These are phyloP conservation scores for Nemania sp. DNA, from an alignment of 2,329 filamentous ascomycete genomes.

Conservation along the genomic window DNA sequence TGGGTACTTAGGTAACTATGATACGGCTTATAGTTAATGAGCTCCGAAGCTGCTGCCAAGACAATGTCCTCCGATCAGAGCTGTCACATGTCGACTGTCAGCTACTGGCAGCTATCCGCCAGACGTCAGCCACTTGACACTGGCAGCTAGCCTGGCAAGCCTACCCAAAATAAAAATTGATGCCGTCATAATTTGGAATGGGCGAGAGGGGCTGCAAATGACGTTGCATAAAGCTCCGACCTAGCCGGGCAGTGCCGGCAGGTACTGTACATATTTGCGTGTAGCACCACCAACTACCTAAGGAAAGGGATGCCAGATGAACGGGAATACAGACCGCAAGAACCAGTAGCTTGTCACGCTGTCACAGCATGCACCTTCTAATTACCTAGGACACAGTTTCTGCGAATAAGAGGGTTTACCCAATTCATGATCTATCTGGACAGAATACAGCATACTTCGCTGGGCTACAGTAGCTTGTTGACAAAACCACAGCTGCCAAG, in stretches of 20 bases:
- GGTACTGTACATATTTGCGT: background rate
- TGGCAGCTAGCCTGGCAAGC: background rate
- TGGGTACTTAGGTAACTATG: background rate
- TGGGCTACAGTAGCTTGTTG: too few species aligned
- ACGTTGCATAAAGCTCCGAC: constrained; percentile 37
- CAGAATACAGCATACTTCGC: background rate
- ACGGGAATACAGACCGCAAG: background rate
- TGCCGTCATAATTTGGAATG: constrained; percentile 43
- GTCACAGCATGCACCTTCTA: background rate
- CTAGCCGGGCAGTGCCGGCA: constrained; percentile 27
- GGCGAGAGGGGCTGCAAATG: constrained; percentile 34
- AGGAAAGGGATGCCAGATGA: background rate
- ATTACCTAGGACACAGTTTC: background rate
- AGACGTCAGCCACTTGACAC: constrained; percentile 18
- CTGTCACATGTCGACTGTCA: background rate
- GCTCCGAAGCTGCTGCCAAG: background rate
- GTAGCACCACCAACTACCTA: background rate
- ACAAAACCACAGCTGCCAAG: constrained; percentile 34
- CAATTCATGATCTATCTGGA: background rate
- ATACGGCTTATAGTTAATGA: constrained; percentile 22
- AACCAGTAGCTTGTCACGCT: background rate
- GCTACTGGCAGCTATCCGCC: background rate
- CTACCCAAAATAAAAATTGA: constrained; percentile 13
- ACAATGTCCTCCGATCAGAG: background rate
- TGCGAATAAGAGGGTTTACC: background rate